Base-by-base conservation (phyloP, 441 rosid genomes). In the Populus hybrid region DNA sequence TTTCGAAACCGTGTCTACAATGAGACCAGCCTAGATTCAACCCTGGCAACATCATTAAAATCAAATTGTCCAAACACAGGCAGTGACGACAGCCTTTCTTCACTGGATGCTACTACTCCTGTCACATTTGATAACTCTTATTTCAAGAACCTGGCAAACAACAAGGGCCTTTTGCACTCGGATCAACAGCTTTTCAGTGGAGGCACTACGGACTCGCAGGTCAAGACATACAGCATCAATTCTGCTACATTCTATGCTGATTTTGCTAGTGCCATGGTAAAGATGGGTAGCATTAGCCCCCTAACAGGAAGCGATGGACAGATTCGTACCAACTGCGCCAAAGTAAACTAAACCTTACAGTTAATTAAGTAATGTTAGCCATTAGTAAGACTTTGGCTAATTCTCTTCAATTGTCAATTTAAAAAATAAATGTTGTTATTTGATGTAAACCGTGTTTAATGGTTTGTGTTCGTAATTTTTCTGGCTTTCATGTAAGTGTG, bases 201-300 rank as follows among this genome's bases (percentile, higher is more conserved):
- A 5, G 88, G 89, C 11, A 83, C 88, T 11, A 85, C 93, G 0
- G 84, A 77, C 31, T n/a, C 87, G 3, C 78, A 86, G 20, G 98
- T 90, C 56, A 80, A 87, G 72, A 73, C 29, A 23, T 93, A 88
- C 38, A 85, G 86, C 50, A 68, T 79, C 4, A 83, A 69, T 85
- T 86, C 70, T 29, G 45, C 71, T 4, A 75, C 85, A 0, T 91
- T 93, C 80, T 84, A 82, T 40, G 67, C 79, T 6, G 87, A 85
- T 67, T 93, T 93, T 20, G 88, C 76, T 31, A 76, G 72, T 73
- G 90, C 94, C 0, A 93, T 91, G 91, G 83, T 86, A n/a, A 93
- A 86, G 70, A 91, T 93, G 97, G 94, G 94, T n/a, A 82, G 76
- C 14, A 81, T 93, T 64, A 82, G 89, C 71, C 90, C 92, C 9